A percentile compares a stretch with the other conserved stretches of the same genome.
These are phyloP conservation scores for Epichloe brachyelytri DNA, from an alignment of 2,329 filamentous ascomycete genomes.

Conservation along the genomic window DNA sequence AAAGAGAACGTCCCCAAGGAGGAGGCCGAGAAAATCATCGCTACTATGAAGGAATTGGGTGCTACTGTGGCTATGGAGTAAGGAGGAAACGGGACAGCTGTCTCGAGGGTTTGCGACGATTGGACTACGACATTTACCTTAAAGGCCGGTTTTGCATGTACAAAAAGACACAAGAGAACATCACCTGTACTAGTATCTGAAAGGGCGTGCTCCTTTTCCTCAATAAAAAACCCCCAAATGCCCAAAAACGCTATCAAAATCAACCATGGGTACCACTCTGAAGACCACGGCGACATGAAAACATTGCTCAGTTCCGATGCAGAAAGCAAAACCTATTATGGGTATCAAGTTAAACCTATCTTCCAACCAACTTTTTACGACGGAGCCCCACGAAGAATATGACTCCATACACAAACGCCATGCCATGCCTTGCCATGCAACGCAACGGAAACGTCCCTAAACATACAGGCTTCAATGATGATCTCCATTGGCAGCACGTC, in stretches of 20 bases:
- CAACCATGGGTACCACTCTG: not conserved
- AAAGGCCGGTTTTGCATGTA: conserved; percentile 24
- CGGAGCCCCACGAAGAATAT: not conserved
- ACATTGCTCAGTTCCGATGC: not conserved
- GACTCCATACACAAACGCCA: conserved; percentile 9
- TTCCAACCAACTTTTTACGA: conserved; percentile 1
- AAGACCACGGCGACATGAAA: not conserved
- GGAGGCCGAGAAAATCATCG: conserved; percentile 96
- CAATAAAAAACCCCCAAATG: not conserved
- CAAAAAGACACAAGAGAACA: conserved; percentile 13
- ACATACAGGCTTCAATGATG: conserved; percentile 9
- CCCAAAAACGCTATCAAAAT: not conserved
- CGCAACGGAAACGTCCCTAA: not conserved
- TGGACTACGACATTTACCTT: conserved; percentile 17
- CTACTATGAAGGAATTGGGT: conserved; percentile 84
- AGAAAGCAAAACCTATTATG: conserved; percentile 3
- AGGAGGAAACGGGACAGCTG: conserved; percentile 13
- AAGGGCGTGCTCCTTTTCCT: conserved; percentile 5
- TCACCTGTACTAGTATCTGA: conserved; percentile 25
- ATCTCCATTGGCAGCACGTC: conserved; percentile 19
- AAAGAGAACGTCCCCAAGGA: conserved; percentile 99
- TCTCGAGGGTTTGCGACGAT: not conserved
- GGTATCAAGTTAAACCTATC: conserved; percentile 18
- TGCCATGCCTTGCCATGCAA: conserved; percentile 16
- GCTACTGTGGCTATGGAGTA: conserved; percentile 88